Evolutionary conservation across 805 yeast species (phyloP).

Genomic region (Cephaloascus fragrans): DNA sequence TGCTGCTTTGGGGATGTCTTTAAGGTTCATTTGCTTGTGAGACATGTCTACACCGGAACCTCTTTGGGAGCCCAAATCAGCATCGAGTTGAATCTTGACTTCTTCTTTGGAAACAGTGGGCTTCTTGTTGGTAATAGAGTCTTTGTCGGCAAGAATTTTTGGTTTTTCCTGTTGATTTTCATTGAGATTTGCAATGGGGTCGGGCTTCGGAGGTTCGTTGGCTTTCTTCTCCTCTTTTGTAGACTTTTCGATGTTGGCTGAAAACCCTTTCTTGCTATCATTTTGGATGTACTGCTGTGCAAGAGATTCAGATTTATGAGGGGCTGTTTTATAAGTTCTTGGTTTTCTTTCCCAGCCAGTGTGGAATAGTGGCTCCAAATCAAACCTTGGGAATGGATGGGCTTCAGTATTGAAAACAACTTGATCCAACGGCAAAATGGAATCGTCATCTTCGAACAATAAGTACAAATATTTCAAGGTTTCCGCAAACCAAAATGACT

Average conservation of each 20-base stretch:
- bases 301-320: too few relatives aligned
- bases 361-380: slow-evolving; percentile 35
- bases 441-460: slow-evolving; percentile 54
- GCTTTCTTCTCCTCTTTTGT: background rate
- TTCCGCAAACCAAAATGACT: slow-evolving; percentile 91
- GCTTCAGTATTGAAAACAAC: slow-evolving; percentile 89
- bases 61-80: too few relatives aligned
- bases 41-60: too few relatives aligned
- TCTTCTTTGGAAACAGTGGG: background rate
- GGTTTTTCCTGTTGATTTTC: background rate
- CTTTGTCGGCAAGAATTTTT: background rate
- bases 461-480: slow-evolving; percentile 80
- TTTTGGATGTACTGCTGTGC: too few relatives aligned
- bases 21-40: too few relatives aligned
- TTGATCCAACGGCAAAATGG: slow-evolving; percentile 53
- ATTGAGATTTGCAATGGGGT: background rate
- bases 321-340: background rate
- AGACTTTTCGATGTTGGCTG: background rate
- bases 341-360: slow-evolving; percentile 50
- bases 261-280: background rate
- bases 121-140: background rate
- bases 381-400: slow-evolving; percentile 79
- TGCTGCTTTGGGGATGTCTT: slow-evolving; percentile 1
- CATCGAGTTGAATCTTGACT: background rate
- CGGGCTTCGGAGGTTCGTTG: too few relatives aligned